Percentiles rank a stretch among this genome's conserved stretches.
These are phyloP conservation scores for Cryphonectria naterciae DNA, from an alignment of 2,329 filamentous ascomycete species.

Conservation along the genomic window DNA sequence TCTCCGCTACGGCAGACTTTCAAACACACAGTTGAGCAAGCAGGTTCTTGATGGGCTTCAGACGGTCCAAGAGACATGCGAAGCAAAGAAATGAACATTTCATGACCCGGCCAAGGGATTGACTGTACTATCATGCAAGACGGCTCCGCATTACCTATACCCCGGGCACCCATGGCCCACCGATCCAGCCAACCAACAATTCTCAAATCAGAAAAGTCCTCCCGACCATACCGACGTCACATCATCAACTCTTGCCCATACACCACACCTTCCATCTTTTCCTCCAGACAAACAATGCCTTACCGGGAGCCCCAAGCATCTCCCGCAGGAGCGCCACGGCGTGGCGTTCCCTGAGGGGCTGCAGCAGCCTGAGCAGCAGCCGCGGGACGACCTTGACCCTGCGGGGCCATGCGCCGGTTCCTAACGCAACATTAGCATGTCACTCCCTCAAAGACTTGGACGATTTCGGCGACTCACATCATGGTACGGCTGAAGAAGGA, in stretches of 20 bases:
- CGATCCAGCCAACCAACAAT: conserved; percentile 17
- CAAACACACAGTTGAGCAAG: conserved; percentile 63
- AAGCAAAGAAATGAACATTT: conserved; percentile 45
- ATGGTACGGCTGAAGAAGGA: conserved; percentile 74
- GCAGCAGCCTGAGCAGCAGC: conserved; percentile 28
- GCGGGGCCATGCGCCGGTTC: conserved; percentile 22
- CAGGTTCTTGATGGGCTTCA: conserved; percentile 71
- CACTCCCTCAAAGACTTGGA: conserved; percentile 20
- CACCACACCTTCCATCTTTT: not conserved
- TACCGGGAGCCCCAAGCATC: conserved; percentile 34
- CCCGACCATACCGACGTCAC: conserved; percentile 19
- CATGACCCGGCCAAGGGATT: conserved; percentile 9
- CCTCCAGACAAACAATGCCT: not conserved
- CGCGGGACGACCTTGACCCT: conserved; percentile 18
- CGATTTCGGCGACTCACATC: conserved; percentile 63
- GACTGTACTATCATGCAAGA: conserved; percentile 14
- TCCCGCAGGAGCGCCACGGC: conserved; percentile 35
- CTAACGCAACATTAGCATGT: conserved; percentile 33
- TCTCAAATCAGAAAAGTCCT: conserved; percentile 13
- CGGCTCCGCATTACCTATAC: conserved; percentile 10
- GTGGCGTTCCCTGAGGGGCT: conserved; percentile 26
- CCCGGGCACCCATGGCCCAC: conserved; percentile 12
- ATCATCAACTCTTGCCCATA: conserved; percentile 18
- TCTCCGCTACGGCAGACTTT: conserved; percentile 77
- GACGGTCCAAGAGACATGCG: conserved; percentile 67